Conservation (phyloP, 495 filamentous ascomycete genomes). For the Penicillium atrosanguineum region DNA sequence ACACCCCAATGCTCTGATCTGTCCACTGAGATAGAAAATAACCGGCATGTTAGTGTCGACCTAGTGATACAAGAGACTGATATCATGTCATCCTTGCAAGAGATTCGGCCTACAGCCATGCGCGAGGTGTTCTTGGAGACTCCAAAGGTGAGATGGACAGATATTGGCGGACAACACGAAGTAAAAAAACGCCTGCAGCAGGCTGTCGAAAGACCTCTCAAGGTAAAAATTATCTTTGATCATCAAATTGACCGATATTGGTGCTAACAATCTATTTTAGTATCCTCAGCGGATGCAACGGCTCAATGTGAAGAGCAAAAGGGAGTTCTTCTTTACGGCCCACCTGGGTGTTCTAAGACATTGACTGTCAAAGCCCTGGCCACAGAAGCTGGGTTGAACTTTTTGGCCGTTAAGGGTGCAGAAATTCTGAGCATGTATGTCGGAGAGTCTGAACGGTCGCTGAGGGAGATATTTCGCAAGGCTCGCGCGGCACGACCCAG, state of each 20-base stretch:
- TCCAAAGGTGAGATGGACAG: conserved; percentile 80
- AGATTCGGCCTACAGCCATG: conserved; percentile 79
- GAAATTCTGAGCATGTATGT: conserved; percentile 98
- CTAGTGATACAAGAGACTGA: conserved; percentile 46
- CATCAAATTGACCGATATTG: not conserved
- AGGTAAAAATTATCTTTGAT: conserved; percentile 37
- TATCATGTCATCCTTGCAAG: conserved; percentile 52
- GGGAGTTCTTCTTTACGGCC: conserved; percentile 88
- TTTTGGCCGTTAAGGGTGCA: conserved; percentile 93
- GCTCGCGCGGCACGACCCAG: conserved; percentile 83
- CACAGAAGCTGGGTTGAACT: conserved; percentile 88
- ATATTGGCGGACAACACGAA: conserved; percentile 85
- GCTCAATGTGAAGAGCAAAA: conserved; percentile 67
- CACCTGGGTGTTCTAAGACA: conserved; percentile 95
- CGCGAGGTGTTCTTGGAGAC: conserved; percentile 85
- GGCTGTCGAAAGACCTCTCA: conserved; percentile 64
- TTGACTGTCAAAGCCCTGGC: conserved; percentile 90
- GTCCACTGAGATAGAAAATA: not conserved
- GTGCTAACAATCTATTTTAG: conserved; percentile 28
- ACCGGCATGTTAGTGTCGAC: conserved; percentile 9
- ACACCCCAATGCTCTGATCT: not conserved
- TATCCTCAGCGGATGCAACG: conserved; percentile 58
- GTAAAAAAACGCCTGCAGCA: conserved; percentile 69
- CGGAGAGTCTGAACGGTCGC: conserved; percentile 86
- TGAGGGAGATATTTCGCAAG: conserved; percentile 85